phyloP scores from a whole-genome alignment of 106 monocot species.

The Gastrodia elata region DNA sequence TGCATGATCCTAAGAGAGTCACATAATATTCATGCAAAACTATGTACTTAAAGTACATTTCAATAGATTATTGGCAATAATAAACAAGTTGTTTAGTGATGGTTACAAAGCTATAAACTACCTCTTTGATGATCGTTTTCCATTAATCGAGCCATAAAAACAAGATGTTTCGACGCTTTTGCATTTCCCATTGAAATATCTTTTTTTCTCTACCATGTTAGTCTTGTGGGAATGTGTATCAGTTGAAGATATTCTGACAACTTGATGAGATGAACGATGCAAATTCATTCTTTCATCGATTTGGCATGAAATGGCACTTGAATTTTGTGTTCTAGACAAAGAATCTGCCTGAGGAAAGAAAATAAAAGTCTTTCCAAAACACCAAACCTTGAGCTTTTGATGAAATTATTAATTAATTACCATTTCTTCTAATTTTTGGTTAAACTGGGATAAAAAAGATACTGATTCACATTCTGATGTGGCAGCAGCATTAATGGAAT shows the following conservation, averaged over 20 bases:
- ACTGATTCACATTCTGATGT: neutral
- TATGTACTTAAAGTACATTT: neutral
- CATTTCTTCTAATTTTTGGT: neutral
- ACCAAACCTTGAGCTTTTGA: neutral
- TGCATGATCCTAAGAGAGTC: too few relatives aligned
- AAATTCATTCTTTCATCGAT: neutral
- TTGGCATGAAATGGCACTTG: neutral
- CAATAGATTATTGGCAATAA: neutral
- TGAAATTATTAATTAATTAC: conserved; percentile 5
- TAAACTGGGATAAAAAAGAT: conserved; percentile 4
- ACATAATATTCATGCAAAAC: neutral
- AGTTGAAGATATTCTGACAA: conserved; percentile 1
- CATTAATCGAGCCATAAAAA: neutral
- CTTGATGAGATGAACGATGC: neutral
- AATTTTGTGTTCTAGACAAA: neutral
- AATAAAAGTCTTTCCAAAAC: neutral
- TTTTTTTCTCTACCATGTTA: neutral
- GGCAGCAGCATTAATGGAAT: neutral
- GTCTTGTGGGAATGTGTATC: too few relatives aligned
- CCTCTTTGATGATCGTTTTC: neutral
- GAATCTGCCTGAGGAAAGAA: conserved; percentile 6
- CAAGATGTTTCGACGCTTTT: neutral
- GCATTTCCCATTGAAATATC: neutral
- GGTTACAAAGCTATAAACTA: neutral
- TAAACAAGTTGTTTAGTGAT: neutral